Conservation (phyloP, 2,329 filamentous ascomycete genomes). For the Fusarium floridanum region DNA sequence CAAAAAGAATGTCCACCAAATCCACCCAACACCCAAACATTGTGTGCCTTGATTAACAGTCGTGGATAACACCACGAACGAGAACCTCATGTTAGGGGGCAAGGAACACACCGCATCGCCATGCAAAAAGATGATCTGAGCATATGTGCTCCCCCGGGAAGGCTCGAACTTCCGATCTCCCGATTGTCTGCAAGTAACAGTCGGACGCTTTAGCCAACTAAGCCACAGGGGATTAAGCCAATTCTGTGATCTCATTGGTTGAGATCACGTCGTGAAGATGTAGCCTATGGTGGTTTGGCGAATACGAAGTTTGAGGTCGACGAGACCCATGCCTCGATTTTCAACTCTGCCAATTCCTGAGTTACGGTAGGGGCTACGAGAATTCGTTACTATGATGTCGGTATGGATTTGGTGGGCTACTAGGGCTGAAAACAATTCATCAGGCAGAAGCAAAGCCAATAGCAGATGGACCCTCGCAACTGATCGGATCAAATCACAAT, state of each 20-base stretch:
- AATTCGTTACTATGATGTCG: neutral
- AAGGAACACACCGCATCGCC: neutral
- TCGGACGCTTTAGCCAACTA: constrained; percentile 45
- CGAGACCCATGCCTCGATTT: neutral
- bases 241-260: constrained; percentile 1
- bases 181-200: constrained; percentile 45
- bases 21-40: neutral
- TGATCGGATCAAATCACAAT: neutral
- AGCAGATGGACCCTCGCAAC: neutral
- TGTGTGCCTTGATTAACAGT: neutral
- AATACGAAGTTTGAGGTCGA: neutral
- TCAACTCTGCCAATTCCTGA: neutral
- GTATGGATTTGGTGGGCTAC: neutral
- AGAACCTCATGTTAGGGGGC: neutral
- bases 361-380: neutral
- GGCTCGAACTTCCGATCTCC: constrained; percentile 49
- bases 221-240: constrained; percentile 37
- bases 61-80: no score
- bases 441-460: neutral
- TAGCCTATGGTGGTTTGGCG: neutral
- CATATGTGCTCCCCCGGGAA: constrained; percentile 43
- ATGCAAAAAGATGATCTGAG: neutral
- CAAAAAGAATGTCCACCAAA: neutral
- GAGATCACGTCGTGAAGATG: neutral
- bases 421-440: neutral